Conservation (phyloP, 177 flowering plant species). For the Vitis hybrid region DNA sequence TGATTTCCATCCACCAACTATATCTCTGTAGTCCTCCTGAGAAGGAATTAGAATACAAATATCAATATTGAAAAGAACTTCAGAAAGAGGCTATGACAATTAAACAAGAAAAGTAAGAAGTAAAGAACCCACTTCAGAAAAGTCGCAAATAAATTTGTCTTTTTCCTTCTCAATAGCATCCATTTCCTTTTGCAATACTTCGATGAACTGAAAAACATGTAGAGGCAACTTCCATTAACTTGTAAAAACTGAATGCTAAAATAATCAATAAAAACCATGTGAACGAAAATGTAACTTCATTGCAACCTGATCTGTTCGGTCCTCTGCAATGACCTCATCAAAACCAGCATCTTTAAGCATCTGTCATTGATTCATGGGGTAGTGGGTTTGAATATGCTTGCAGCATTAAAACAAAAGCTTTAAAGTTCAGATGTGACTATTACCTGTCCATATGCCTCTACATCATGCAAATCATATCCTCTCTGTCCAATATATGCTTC, state of each 20-base stretch:
- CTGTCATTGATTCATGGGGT: conserved; percentile 32
- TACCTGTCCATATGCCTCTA: conserved; percentile 93
- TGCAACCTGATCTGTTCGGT: conserved; percentile 85
- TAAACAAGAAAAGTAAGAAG: too few relatives aligned
- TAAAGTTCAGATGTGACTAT: too few relatives aligned
- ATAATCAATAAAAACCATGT: not conserved
- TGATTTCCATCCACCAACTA: too few relatives aligned
- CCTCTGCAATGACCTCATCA: conserved; percentile 78
- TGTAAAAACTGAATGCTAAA: too few relatives aligned
- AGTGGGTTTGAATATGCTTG: too few relatives aligned
- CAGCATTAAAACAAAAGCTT: too few relatives aligned
- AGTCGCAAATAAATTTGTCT: conserved; percentile 66
- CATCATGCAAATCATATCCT: conserved; percentile 96
- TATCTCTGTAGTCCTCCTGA: too few relatives aligned
- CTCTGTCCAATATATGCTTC: conserved; percentile 78
- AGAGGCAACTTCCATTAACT: not conserved
- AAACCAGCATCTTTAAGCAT: conserved; percentile 99
- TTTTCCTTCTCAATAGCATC: conserved; percentile 69
- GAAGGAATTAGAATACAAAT: too few relatives aligned
- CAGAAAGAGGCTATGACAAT: too few relatives aligned
- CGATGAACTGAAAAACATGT: conserved; percentile 53
- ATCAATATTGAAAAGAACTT: too few relatives aligned
- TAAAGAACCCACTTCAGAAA: conserved; percentile 38
- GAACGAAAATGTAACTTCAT: not conserved
- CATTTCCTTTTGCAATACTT: conserved; percentile 73